These are phyloP conservation scores for Chrysoporthe deuterocubensis DNA, from an alignment of 2,329 filamentous ascomycete species.

Conservation along the genomic window DNA sequence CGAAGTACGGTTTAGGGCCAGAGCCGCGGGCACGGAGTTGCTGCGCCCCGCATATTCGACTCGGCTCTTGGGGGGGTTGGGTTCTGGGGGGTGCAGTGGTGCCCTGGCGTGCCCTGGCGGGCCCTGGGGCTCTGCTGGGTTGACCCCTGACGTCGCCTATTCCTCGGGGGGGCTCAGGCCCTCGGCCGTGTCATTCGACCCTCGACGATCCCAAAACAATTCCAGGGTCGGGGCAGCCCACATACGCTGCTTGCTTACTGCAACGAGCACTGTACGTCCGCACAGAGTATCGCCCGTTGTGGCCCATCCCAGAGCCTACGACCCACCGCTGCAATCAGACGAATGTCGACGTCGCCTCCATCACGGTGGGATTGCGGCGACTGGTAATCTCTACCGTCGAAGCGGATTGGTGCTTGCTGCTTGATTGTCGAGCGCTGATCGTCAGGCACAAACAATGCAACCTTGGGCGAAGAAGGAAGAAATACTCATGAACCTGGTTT, in stretches of 20 bases:
- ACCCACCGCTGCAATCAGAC: not conserved
- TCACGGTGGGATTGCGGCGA: not conserved
- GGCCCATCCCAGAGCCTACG: not conserved
- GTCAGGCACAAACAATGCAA: conserved; percentile 1
- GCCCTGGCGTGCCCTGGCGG: not conserved
- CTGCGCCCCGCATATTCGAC: conserved; percentile 23
- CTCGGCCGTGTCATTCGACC: not conserved
- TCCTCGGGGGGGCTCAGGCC: conserved; percentile 7
- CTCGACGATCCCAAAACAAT: conserved; percentile 6
- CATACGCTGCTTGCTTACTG: not conserved
- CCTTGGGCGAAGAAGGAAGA: not conserved
- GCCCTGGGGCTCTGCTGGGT: conserved; percentile 10
- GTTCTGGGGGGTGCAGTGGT: too few relatives aligned
- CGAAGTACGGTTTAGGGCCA: not conserved
- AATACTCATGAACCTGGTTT: not conserved
- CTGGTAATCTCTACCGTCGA: not conserved
- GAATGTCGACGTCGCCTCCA: not conserved
- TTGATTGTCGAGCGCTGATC: not conserved
- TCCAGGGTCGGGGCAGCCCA: not conserved
- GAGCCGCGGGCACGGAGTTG: not conserved
- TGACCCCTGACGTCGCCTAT: conserved; percentile 5
- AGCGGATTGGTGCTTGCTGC: not conserved
- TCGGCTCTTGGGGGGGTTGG: conserved; percentile 10
- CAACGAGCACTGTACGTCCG: not conserved
- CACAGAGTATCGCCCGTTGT: not conserved